Evolutionary conservation across 768 basidiomycete species (phyloP).

Genomic region (Coprinopsis cinerea): DNA sequence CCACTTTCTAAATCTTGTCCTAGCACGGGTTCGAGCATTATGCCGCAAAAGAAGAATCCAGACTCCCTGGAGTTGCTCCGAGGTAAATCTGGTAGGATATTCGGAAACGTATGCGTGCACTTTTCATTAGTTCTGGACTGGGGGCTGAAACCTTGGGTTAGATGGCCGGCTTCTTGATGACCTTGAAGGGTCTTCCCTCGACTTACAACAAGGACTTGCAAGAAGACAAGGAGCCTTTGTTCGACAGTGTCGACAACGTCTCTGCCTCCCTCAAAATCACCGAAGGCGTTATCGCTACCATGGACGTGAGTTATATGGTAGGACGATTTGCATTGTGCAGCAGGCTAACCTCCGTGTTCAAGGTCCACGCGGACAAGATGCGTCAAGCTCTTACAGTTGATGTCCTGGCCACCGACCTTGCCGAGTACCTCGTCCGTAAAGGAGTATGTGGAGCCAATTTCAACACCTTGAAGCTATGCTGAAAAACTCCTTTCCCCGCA

Average conservation of each 20-base stretch:
- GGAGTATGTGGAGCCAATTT: constrained; percentile 57
- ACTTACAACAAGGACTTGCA: constrained; percentile 99
- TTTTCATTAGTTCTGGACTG: constrained; percentile 7
- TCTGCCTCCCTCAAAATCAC: constrained; percentile 87
- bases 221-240: constrained; percentile 97
- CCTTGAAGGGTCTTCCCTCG: constrained; percentile 92
- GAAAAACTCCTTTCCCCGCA: constrained; percentile 24
- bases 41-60: constrained; percentile 99
- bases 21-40: constrained; percentile 98
- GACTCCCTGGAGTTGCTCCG: constrained; percentile 94
- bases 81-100: constrained; percentile 91
- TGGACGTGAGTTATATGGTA: constrained; percentile 57
- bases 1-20: constrained; percentile 3
- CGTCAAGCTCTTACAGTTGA: constrained; percentile 88
- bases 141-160: constrained; percentile 26
- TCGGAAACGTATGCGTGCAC: constrained; percentile 65
- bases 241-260: constrained; percentile 88
- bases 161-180: constrained; percentile 98
- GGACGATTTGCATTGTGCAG: not conserved
- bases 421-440: constrained; percentile 97
- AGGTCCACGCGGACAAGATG: constrained; percentile 94
- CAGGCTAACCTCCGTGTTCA: not conserved
- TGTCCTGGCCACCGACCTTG: constrained; percentile 96
- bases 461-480: not conserved
- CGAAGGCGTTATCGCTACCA: constrained; percentile 88